Evolutionary conservation across 371 early-diverging fungal species (phyloP).

Genomic region (Mucor saturninus): DNA sequence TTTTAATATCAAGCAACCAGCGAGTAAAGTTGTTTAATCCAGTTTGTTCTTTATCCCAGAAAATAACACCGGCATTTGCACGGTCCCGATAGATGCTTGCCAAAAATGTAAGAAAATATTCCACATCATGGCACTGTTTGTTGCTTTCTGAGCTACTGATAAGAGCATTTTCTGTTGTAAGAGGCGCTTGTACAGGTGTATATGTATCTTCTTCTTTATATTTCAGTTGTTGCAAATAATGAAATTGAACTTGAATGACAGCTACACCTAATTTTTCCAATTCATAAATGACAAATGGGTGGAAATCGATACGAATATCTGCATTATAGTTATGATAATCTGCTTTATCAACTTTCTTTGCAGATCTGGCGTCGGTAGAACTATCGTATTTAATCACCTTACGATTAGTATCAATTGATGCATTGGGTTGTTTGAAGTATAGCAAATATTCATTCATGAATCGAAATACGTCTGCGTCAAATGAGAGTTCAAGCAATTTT

Average conservation of each 20-base stretch:
- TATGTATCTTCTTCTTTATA: slow-evolving; percentile 77
- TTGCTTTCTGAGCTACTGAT: background rate
- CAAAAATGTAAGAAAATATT: slow-evolving; percentile 70
- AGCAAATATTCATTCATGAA: slow-evolving; percentile 74
- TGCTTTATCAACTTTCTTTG: slow-evolving; percentile 29
- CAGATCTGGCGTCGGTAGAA: slow-evolving; percentile 15
- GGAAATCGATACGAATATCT: slow-evolving; percentile 52
- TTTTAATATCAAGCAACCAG: slow-evolving; percentile 65
- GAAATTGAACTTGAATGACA: slow-evolving; percentile 60
- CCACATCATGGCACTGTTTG: slow-evolving; percentile 61
- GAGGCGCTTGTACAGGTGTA: slow-evolving; percentile 27
- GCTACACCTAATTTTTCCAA: slow-evolving; percentile 48
- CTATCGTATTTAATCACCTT: slow-evolving; percentile 19
- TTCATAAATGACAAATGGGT: slow-evolving; percentile 55
- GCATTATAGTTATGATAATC: slow-evolving; percentile 46
- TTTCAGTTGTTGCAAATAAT: slow-evolving; percentile 65
- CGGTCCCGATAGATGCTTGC: slow-evolving; percentile 72
- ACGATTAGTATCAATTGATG: slow-evolving; percentile 38
- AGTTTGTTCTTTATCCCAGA: slow-evolving; percentile 71
- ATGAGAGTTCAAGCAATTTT: slow-evolving; percentile 60
- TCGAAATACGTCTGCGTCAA: slow-evolving; percentile 62
- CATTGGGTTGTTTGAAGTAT: slow-evolving; percentile 55
- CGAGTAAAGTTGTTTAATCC: slow-evolving; percentile 73
- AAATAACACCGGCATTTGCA: slow-evolving; percentile 75
- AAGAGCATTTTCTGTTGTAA: slow-evolving; percentile 8